Conservation (phyloP, 1,284 basidiomycete genomes). For the Microbotryomycetes sp. region DNA sequence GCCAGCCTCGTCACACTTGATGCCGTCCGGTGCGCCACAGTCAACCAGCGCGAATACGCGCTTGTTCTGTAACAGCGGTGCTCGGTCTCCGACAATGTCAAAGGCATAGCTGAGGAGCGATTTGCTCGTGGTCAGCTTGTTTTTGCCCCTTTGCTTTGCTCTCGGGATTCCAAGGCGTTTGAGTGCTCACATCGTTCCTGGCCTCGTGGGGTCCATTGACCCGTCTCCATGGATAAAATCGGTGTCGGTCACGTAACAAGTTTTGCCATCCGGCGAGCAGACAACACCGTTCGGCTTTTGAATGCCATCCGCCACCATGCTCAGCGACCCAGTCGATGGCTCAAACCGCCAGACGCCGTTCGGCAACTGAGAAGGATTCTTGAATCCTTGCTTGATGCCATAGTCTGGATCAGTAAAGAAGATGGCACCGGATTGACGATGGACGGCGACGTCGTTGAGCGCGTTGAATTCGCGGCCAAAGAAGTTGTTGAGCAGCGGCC, state of each 20-base stretch:
- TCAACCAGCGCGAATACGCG: constrained; percentile 64
- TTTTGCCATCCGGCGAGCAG: constrained; percentile 57
- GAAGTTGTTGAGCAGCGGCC: constrained; percentile 46
- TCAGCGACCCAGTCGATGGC: constrained; percentile 54
- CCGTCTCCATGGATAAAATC: constrained; percentile 11
- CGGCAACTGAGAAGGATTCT: constrained; percentile 56
- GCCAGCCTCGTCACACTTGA: constrained; percentile 54
- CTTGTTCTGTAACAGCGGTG: constrained; percentile 51
- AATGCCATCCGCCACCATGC: constrained; percentile 63
- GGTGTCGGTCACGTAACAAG: constrained; percentile 56
- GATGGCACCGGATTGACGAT: constrained; percentile 54
- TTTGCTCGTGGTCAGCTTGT: background rate
- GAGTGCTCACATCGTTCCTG: constrained; percentile 9
- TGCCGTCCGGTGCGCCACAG: constrained; percentile 57
- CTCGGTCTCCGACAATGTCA: constrained; percentile 54
- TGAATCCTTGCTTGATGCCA: constrained; percentile 51
- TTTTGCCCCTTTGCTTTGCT: too few relatives aligned
- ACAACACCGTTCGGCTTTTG: constrained; percentile 56
- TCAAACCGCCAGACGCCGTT: constrained; percentile 68
- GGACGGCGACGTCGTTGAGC: constrained; percentile 67
- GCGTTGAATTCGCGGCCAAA: constrained; percentile 74
- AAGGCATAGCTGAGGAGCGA: constrained; percentile 55
- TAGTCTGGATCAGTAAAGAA: constrained; percentile 64
- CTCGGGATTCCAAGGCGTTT: too few relatives aligned
- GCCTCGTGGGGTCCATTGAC: background rate